A percentile compares a stretch with the other conserved stretches of the same genome.
Evolutionary conservation across 805 yeast genomes (phyloP).

Genomic region (Ogataea henricii): DNA sequence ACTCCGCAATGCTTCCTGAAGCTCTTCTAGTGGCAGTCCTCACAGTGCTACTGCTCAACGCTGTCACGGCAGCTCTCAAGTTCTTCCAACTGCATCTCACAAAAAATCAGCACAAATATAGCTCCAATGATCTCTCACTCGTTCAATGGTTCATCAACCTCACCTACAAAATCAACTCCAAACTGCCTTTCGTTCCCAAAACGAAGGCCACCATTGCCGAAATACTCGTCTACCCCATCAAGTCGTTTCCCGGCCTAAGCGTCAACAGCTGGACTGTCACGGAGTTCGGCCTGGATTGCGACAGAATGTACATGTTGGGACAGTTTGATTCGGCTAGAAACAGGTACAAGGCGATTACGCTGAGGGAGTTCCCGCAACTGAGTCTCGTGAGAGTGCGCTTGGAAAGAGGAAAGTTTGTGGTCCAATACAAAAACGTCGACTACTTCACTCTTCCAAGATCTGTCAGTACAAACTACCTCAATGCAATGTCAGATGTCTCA

Average conservation of each 20-base stretch:
- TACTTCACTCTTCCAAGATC: slow-evolving; percentile 20
- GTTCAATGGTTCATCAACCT: slow-evolving; percentile 11
- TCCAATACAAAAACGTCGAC: slow-evolving; percentile 11
- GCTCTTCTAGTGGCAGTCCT: background rate
- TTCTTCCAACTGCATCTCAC: slow-evolving; percentile 15
- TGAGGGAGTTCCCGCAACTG: slow-evolving; percentile 25
- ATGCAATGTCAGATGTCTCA: slow-evolving; percentile 2
- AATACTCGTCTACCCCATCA: slow-evolving; percentile 28
- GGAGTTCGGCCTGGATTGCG: slow-evolving; percentile 27
- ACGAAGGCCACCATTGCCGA: slow-evolving; percentile 10
- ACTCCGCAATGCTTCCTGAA: background rate
- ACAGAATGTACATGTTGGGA: slow-evolving; percentile 33
- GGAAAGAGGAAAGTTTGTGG: slow-evolving; percentile 16
- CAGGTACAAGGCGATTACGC: slow-evolving; percentile 22
- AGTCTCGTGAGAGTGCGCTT: slow-evolving; percentile 13
- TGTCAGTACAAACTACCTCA: slow-evolving; percentile 13
- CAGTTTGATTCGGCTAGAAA: slow-evolving; percentile 12
- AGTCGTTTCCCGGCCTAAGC: slow-evolving; percentile 27
- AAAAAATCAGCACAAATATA: slow-evolving; percentile 16
- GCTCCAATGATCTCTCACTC: slow-evolving; percentile 4
- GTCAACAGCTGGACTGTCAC: slow-evolving; percentile 25
- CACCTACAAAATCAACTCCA: slow-evolving; percentile 16
- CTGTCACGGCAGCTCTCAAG: slow-evolving; percentile 5
- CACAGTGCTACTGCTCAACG: slow-evolving; percentile 2
- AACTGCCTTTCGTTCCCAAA: slow-evolving; percentile 6